A percentile compares a stretch with the other conserved stretches of the same genome.
phyloP scores from a whole-genome alignment of 441 rosid genomes.

The Erodium texanum region DNA sequence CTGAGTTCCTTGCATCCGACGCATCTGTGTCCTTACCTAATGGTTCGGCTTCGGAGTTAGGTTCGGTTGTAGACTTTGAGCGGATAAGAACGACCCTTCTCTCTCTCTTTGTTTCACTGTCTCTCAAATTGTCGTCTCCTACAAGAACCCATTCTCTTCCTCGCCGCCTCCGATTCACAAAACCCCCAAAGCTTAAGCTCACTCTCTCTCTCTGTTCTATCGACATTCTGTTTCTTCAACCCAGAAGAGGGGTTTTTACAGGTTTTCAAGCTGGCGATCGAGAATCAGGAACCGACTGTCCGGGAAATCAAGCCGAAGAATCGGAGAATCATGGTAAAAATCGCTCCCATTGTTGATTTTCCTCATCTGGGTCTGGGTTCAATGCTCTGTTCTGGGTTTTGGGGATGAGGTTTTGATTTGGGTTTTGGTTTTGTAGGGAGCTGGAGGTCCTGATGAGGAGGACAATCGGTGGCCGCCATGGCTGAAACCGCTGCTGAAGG shows the following conservation, averaged over 20 bases:
- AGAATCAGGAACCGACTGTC: conserved; percentile 63
- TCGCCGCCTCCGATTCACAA: conserved; percentile 8
- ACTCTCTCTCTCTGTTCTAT: not conserved
- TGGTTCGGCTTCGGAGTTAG: conserved; percentile 34
- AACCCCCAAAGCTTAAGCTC: conserved; percentile 13
- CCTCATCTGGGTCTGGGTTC: not conserved
- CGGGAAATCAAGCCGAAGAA: conserved; percentile 75
- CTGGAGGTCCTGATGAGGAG: conserved; percentile 71
- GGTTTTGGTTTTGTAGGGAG: conserved; percentile 30
- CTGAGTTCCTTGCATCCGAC: conserved; percentile 65
- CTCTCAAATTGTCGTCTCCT: conserved; percentile 14
- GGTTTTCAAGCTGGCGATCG: conserved; percentile 68
- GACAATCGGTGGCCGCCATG: conserved; percentile 74
- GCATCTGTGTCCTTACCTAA: conserved; percentile 24
- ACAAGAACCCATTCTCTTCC: conserved; percentile 20
- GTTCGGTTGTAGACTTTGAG: conserved; percentile 41
- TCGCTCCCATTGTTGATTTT: not conserved
- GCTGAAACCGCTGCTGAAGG: conserved; percentile 44
- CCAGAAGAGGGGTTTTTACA: not conserved
- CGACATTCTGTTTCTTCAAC: not conserved
- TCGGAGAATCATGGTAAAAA: conserved; percentile 69
- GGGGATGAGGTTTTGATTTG: not conserved
- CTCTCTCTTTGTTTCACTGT: not conserved
- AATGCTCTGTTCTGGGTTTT: conserved; percentile 1
- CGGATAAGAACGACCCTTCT: conserved; percentile 54